Evolutionary conservation across 2,329 filamentous ascomycete species (phyloP), one percentile per base, ranked within the genome.

Genomic region (Cryphonectria radicalis): DNA sequence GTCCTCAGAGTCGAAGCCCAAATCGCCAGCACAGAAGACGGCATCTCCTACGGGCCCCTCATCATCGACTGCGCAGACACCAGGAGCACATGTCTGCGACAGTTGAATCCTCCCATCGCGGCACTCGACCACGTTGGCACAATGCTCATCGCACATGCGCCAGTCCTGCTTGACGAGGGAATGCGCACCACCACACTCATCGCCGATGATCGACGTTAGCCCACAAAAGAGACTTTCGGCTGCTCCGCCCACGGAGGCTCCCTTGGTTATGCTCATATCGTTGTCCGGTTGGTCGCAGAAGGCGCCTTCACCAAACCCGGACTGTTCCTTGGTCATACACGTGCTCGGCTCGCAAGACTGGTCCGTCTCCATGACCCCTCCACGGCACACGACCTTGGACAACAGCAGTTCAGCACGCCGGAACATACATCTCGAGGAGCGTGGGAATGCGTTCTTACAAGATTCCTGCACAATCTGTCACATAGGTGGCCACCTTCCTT

Each of bases 331-430:
- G 43, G 40, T 53, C 25, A 50, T 46, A 28, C 63, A 53, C 14
- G 40, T 32, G 42, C 28, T 35, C 13, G 32, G 59, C 22, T n/a
- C 32, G 35, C 59, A 62, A 6, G 32, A 22, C 25, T 40, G 11
- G 19, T 62, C 19, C 6, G 59, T 62, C n/a, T 64, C 62, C 62
- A 64, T 43, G 25, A 46, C n/a, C 11, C 62, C 62, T 25, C 43
- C n/a, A 6, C 40, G 62, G 62, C 62, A 64, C 7, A 43, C 43
- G n/a, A 64, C n/a, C 62, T 64, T 14, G 11, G 40, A n/a, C 40
- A 46, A 40, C 25, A 59, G 25, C 55, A 59, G 25, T 17, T 59
- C 17, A 59, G 55, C 55, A 59, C 55, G 14, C 25, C 25, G 14
- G 32, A 22, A 63, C 35, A 42, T 17, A 11, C 4, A 32, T 22